Conservation (phyloP, 2,329 filamentous ascomycete species). For the Decorospora gaudefroyi region DNA sequence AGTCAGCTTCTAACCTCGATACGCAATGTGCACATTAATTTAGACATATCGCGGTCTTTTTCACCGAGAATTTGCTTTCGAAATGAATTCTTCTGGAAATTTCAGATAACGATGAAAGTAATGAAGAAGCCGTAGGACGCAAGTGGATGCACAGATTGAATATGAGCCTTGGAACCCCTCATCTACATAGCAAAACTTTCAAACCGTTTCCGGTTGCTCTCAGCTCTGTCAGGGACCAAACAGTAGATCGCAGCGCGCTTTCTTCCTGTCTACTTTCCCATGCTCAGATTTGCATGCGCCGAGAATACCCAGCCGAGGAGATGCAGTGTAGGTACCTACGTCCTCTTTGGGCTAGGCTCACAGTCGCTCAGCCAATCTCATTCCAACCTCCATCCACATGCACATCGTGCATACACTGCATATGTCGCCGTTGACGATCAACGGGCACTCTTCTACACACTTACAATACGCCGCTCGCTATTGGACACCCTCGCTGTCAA, state of each 20-base stretch:
- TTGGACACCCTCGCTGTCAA: slow-evolving; percentile 6
- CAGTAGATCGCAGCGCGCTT: not conserved
- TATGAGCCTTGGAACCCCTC: too few species aligned
- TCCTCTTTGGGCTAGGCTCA: slow-evolving; percentile 1
- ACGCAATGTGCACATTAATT: too few species aligned
- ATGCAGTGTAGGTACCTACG: not conserved
- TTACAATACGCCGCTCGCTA: slow-evolving; percentile 8
- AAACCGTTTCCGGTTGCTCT: not conserved
- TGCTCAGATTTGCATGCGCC: not conserved
- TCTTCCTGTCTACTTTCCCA: not conserved
- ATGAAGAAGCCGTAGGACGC: too few species aligned
- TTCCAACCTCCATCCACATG: slow-evolving; percentile 14
- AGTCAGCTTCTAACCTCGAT: too few species aligned
- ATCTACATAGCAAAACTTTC: too few species aligned
- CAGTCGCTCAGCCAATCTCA: slow-evolving; percentile 15
- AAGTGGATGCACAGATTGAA: too few species aligned
- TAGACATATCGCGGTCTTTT: too few species aligned
- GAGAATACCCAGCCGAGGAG: not conserved
- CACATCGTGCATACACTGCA: slow-evolving; percentile 14
- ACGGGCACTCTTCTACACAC: slow-evolving; percentile 15
- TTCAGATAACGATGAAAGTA: too few species aligned
- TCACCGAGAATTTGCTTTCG: too few species aligned
- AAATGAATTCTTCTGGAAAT: too few species aligned
- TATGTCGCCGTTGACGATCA: slow-evolving; percentile 16
- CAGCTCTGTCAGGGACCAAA: not conserved